Evolutionary conservation across 257 asterid genomes (phyloP).

Genomic region (Schizonepeta tenuifolia): DNA sequence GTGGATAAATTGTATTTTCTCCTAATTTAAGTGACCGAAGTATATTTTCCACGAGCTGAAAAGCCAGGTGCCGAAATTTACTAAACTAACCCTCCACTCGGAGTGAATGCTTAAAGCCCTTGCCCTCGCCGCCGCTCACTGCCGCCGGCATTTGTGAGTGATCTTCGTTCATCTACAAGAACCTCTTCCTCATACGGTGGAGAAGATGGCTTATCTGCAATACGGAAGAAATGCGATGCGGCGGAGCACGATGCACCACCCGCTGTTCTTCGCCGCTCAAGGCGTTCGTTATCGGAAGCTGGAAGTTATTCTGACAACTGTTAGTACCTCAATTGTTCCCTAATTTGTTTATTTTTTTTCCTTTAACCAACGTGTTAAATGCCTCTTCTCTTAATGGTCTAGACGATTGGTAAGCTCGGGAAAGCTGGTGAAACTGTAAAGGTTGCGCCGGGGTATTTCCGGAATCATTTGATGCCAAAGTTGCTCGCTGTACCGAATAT

Average conservation of each 20-base stretch:
- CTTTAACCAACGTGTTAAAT: not conserved
- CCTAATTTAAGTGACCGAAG: not conserved
- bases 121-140: slow-evolving; percentile 23
- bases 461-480: slow-evolving; percentile 97
- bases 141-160: slow-evolving; percentile 12
- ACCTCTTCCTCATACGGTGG: slow-evolving; percentile 2
- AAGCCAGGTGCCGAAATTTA: not conserved
- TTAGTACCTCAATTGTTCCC: slow-evolving; percentile 32
- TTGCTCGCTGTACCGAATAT: slow-evolving; percentile 87
- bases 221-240: slow-evolving; percentile 51
- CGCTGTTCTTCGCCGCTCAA: slow-evolving; percentile 54
- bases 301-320: slow-evolving; percentile 65
- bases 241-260: slow-evolving; percentile 58
- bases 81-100: not conserved
- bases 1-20: not conserved
- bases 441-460: slow-evolving; percentile 96
- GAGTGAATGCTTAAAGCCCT: slow-evolving; percentile 31
- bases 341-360: not conserved
- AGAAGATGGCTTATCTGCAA: slow-evolving; percentile 41
- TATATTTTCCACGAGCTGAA: not conserved
- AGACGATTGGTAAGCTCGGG: slow-evolving; percentile 81
- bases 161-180: not conserved
- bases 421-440: slow-evolving; percentile 90
- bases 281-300: slow-evolving; percentile 65
- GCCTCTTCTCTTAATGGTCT: slow-evolving; percentile 19